These are phyloP conservation scores for Epithele typhae DNA, from an alignment of 768 basidiomycete genomes.

Conservation along the genomic window DNA sequence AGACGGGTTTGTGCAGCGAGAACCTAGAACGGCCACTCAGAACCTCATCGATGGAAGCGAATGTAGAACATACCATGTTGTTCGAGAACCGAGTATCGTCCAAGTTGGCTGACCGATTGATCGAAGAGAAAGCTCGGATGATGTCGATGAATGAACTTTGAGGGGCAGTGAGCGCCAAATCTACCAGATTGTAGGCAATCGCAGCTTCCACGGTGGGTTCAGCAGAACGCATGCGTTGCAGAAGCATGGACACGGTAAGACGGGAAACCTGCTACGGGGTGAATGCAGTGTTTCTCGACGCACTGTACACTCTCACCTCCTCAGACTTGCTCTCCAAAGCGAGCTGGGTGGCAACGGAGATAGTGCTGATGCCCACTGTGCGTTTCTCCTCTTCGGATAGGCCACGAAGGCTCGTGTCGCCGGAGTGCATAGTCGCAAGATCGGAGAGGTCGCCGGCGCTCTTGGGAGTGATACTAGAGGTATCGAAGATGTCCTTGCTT, in stretches of 20 bases:
- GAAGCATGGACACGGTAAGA: constrained; percentile 86
- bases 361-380: constrained; percentile 84
- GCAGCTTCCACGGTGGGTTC: constrained; percentile 89
- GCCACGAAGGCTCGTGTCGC: constrained; percentile 60
- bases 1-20: constrained; percentile 88
- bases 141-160: constrained; percentile 79
- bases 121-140: constrained; percentile 75
- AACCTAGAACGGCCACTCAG: constrained; percentile 45
- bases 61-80: constrained; percentile 60
- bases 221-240: constrained; percentile 80
- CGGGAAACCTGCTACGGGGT: constrained; percentile 64
- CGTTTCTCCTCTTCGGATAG: constrained; percentile 82
- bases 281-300: neutral
- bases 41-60: neutral
- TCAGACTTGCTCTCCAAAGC: constrained; percentile 84
- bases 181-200: constrained; percentile 88
- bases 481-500: constrained; percentile 69
- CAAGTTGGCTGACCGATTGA: constrained; percentile 82
- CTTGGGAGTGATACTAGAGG: constrained; percentile 37
- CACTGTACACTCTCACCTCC: constrained; percentile 46
- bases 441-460: constrained; percentile 32
- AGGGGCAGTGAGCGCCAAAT: constrained; percentile 78
- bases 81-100: constrained; percentile 87
- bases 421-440: constrained; percentile 47
- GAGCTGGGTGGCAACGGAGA: constrained; percentile 84